Percentiles rank a stretch among this genome's conserved stretches.
phyloP scores from a whole-genome alignment of 345 rosid species.

The Arabidopsis arenosa region DNA sequence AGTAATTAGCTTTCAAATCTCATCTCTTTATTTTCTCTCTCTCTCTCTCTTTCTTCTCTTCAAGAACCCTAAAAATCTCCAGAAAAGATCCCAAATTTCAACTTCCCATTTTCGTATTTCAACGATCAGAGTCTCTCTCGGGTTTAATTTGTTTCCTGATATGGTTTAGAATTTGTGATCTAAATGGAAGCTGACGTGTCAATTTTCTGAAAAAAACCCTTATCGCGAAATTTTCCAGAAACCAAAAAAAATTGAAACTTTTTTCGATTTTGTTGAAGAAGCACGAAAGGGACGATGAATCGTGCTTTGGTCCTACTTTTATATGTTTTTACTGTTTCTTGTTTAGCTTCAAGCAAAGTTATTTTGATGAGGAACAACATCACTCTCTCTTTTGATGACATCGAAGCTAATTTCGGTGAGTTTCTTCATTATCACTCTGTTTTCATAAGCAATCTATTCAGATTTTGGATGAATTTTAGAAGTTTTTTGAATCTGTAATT shows the following conservation, averaged over 20 bases:
- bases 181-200: conserved; percentile 94
- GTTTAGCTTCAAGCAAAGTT: conserved; percentile 58
- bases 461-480: background rate
- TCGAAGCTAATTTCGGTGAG: conserved; percentile 90
- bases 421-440: background rate
- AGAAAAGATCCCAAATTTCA: background rate
- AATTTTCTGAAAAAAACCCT: conserved; percentile 49
- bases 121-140: conserved; percentile 13
- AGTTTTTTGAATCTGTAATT: background rate
- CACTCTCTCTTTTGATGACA: conserved; percentile 72
- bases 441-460: background rate
- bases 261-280: conserved; percentile 30
- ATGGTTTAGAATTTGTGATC: conserved; percentile 38
- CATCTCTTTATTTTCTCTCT: conserved; percentile 1
- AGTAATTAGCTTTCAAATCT: conserved; percentile 9
- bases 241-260: background rate
- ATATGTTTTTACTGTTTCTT: conserved; percentile 44
- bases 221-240: conserved; percentile 36
- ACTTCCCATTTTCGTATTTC: background rate
- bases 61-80: conserved; percentile 42
- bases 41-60: conserved; percentile 12
- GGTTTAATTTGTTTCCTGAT: conserved; percentile 23
- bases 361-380: conserved; percentile 65
- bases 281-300: conserved; percentile 38
- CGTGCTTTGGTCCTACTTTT: conserved; percentile 48